Percentiles rank a stretch among this genome's conserved stretches.
These are phyloP conservation scores for Hypoxylon sp. DNA, from an alignment of 2,329 filamentous ascomycete species.

Conservation along the genomic window DNA sequence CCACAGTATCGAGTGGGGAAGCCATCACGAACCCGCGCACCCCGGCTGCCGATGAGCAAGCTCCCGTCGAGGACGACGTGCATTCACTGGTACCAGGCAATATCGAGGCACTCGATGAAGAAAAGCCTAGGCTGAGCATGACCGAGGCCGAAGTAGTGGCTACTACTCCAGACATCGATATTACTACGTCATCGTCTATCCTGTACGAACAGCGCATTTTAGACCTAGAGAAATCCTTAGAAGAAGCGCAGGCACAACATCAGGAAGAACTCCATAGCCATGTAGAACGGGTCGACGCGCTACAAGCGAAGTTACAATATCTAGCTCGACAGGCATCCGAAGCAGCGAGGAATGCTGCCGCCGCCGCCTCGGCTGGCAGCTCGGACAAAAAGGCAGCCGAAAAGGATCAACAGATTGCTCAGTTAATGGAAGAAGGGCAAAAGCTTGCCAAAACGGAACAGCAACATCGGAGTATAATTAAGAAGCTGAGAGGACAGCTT, in stretches of 20 bases:
- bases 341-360: slow-evolving; percentile 75
- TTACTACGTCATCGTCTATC: slow-evolving; percentile 40
- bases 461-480: slow-evolving; percentile 84
- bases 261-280: slow-evolving; percentile 87
- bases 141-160: slow-evolving; percentile 5
- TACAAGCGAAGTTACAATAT: slow-evolving; percentile 92
- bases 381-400: slow-evolving; percentile 84
- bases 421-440: slow-evolving; percentile 92
- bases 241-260: slow-evolving; percentile 64
- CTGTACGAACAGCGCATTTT: slow-evolving; percentile 56
- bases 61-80: slow-evolving; percentile 21
- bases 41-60: slow-evolving; percentile 13
- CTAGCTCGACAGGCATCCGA: slow-evolving; percentile 83
- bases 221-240: slow-evolving; percentile 53
- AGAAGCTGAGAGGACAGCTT: slow-evolving; percentile 78
- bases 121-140: neutral
- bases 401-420: slow-evolving; percentile 89
- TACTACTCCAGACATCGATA: slow-evolving; percentile 9
- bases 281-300: slow-evolving; percentile 88
- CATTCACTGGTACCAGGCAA: slow-evolving; percentile 39
- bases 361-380: slow-evolving; percentile 72
- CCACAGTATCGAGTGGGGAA: slow-evolving; percentile 13
- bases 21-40: neutral
- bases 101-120: slow-evolving; percentile 8
- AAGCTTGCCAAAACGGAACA: slow-evolving; percentile 88